Evolutionary conservation across 768 basidiomycete species (phyloP).

Genomic region (Serendipita sp.): DNA sequence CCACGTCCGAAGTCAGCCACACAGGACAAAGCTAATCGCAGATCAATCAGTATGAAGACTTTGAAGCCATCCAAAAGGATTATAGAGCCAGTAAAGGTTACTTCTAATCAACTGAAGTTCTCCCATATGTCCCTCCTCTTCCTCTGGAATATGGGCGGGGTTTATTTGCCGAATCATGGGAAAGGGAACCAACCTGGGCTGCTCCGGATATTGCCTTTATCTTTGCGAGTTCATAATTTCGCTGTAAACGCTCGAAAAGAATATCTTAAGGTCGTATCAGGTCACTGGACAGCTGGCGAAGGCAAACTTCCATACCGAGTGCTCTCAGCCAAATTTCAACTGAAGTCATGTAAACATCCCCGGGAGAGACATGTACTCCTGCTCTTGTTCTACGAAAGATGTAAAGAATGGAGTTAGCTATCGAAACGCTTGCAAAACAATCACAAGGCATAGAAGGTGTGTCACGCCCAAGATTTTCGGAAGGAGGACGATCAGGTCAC

Average conservation of each 20-base stretch:
- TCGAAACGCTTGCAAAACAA: background rate
- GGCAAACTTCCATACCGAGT: slow-evolving; percentile 41
- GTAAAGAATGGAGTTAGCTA: no score
- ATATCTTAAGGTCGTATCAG: slow-evolving; percentile 35
- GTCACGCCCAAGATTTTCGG: slow-evolving; percentile 5
- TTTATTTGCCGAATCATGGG: background rate
- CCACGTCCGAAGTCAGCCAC: slow-evolving; percentile 72
- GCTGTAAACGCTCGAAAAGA: slow-evolving; percentile 55
- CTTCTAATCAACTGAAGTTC: background rate
- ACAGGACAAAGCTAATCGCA: slow-evolving; percentile 46
- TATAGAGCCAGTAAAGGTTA: no score
- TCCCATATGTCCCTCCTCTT: background rate
- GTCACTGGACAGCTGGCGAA: background rate
- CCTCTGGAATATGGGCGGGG: background rate
- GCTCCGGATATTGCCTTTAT: slow-evolving; percentile 64
- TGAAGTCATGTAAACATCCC: slow-evolving; percentile 75
- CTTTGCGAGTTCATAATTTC: slow-evolving; percentile 50
- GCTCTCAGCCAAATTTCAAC: slow-evolving; percentile 85
- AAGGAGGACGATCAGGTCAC: background rate
- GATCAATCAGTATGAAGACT: slow-evolving; percentile 6
- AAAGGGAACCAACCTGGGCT: slow-evolving; percentile 40
- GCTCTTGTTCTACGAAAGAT: slow-evolving; percentile 47
- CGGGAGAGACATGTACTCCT: slow-evolving; percentile 72
- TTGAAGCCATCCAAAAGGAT: background rate
- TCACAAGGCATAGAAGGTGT: slow-evolving; percentile 9